Percentiles rank a stretch among this genome's conserved stretches.
These are phyloP conservation scores for Penicillium maclennaniae DNA, from an alignment of 495 filamentous ascomycete species.

Conservation along the genomic window DNA sequence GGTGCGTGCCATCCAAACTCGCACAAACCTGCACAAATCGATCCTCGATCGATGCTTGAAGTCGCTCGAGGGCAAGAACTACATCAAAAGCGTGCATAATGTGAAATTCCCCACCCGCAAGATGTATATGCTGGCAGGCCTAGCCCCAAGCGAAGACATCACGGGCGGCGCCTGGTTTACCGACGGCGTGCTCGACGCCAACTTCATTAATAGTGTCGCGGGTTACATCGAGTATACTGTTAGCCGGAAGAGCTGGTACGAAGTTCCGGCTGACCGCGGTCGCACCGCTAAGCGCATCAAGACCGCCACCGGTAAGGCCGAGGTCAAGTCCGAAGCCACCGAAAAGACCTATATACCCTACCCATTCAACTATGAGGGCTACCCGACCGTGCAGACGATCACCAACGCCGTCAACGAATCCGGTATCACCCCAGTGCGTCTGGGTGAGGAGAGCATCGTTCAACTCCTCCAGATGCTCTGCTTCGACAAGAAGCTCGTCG, in stretches of 20 bases:
- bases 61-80: conserved; percentile 73
- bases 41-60: conserved; percentile 73
- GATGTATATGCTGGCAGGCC: conserved; percentile 61
- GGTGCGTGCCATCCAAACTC: conserved; percentile 71
- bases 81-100: conserved; percentile 72
- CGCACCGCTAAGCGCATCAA: conserved; percentile 40
- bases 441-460: conserved; percentile 68
- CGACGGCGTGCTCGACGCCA: conserved; percentile 78
- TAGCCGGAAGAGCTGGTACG: conserved; percentile 63
- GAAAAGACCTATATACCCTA: conserved; percentile 53
- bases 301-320: conserved; percentile 34
- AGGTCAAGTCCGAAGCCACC: conserved; percentile 31
- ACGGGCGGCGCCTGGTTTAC: conserved; percentile 94
- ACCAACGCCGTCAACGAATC: conserved; percentile 63
- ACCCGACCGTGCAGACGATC: conserved; percentile 72
- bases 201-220: conserved; percentile 72
- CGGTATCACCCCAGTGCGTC: conserved; percentile 59
- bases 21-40: conserved; percentile 73
- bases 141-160: conserved; percentile 78
- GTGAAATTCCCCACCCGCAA: conserved; percentile 58
- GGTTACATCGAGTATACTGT: conserved; percentile 69
- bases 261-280: conserved; percentile 29
- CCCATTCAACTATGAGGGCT: conserved; percentile 64
- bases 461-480: conserved; percentile 80
- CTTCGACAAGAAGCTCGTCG: conserved; percentile 69